A percentile compares a stretch with the other conserved stretches of the same genome.
These are phyloP conservation scores for Solanum sejunctum DNA, from an alignment of 257 asterid species.

Conservation along the genomic window DNA sequence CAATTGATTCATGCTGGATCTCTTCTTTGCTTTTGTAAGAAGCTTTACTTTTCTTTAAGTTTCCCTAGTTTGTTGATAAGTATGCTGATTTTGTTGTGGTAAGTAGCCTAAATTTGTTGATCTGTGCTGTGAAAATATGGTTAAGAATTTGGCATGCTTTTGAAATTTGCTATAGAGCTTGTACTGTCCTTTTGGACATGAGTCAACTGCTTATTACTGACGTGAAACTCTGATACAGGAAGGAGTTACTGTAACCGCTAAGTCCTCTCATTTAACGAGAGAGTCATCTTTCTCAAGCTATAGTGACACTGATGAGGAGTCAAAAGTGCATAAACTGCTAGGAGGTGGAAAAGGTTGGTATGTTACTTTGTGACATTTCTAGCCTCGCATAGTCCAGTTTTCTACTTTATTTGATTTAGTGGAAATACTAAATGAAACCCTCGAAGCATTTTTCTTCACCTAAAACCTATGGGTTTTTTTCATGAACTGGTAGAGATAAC, in stretches of 20 bases:
- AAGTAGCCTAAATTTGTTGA: background rate
- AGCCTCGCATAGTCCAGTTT: background rate
- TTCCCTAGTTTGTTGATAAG: background rate
- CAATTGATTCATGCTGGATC: background rate
- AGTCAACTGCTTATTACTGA: constrained; percentile 1
- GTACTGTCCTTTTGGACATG: background rate
- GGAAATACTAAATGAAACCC: background rate
- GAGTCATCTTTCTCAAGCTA: constrained; percentile 32
- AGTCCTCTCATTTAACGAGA: constrained; percentile 39
- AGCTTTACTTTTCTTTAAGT: background rate
- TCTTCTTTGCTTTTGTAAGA: background rate
- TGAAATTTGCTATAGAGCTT: background rate
- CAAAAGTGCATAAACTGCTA: constrained; percentile 58
- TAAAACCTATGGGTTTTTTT: background rate
- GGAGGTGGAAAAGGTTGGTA: constrained; percentile 78
- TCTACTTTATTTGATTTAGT: background rate
- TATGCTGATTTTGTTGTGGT: background rate
- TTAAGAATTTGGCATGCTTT: background rate
- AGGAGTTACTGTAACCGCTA: constrained; percentile 43
- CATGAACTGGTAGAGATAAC: background rate
- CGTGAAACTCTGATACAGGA: constrained; percentile 44
- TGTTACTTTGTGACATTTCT: background rate
- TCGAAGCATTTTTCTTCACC: background rate
- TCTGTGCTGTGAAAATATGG: background rate
- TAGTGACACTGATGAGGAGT: constrained; percentile 28